Evolutionary conservation across 495 filamentous ascomycete species (phyloP).

Genomic region (Xylaria grammica): DNA sequence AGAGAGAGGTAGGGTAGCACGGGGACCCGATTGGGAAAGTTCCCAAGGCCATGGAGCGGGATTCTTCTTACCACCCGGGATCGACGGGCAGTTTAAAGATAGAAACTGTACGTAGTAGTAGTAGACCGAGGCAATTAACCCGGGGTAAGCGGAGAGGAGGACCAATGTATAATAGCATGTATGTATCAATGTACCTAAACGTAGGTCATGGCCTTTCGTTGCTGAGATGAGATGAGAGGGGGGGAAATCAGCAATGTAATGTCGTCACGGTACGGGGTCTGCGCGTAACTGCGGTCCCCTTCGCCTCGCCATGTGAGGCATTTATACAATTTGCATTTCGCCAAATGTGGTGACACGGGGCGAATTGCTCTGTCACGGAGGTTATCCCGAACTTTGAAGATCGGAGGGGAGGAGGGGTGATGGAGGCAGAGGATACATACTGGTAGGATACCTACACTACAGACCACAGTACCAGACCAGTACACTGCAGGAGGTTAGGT

Average conservation of each 20-base stretch:
- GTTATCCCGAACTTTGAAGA: not conserved
- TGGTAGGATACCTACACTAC: too few species aligned
- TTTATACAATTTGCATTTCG: not conserved
- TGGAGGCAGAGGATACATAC: not conserved
- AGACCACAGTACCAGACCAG: too few species aligned
- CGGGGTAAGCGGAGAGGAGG: not conserved
- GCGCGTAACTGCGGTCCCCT: too few species aligned
- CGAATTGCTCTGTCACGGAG: not conserved
- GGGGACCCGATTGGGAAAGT: slow-evolving; percentile 15
- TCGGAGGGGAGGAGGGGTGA: slow-evolving; percentile 1
- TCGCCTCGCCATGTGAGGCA: not conserved
- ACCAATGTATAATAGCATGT: not conserved
- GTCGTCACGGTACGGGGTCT: too few species aligned
- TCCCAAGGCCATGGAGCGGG: slow-evolving; percentile 14
- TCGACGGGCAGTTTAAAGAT: not conserved
- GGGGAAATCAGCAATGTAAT: not conserved
- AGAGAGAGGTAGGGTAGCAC: slow-evolving; percentile 1
- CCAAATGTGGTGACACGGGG: not conserved
- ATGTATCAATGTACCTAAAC: not conserved
- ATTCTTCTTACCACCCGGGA: not conserved
- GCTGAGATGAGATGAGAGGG: slow-evolving; percentile 3
- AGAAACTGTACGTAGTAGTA: not conserved
- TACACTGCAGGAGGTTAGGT: too few species aligned
- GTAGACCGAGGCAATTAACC: not conserved
- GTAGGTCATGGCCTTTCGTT: not conserved